Conservation (phyloP, 768 basidiomycete species). For the Amanita rubescens region DNA sequence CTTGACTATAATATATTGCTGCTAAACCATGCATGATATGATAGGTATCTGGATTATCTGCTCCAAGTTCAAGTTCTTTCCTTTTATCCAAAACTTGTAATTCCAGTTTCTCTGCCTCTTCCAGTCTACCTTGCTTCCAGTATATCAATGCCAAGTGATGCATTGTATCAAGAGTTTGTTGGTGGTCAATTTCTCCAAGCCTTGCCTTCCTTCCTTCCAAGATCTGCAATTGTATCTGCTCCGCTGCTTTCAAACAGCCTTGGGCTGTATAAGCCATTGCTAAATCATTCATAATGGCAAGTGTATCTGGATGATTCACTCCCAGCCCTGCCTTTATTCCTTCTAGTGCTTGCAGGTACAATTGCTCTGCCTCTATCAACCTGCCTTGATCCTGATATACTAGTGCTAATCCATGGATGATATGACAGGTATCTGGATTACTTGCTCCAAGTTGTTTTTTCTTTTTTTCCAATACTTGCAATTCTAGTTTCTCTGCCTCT, state of each 20-base stretch:
- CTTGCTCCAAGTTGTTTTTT: too few species aligned
- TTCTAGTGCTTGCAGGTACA: not conserved
- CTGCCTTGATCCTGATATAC: not conserved
- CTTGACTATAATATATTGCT: too few species aligned
- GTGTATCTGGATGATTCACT: not conserved
- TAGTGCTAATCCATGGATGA: slow-evolving; percentile 3
- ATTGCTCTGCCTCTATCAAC: not conserved
- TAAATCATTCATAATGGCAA: not conserved
- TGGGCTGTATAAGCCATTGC: not conserved
- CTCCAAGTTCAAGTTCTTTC: too few species aligned
- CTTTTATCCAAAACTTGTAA: too few species aligned
- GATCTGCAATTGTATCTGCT: not conserved
- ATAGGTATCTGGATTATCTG: too few species aligned
- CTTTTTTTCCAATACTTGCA: too few species aligned
- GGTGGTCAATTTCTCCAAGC: not conserved
- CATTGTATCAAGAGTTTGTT: not conserved
- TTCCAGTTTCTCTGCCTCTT: too few species aligned
- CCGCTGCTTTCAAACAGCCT: not conserved
- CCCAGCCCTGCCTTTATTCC: not conserved
- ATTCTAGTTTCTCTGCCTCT: too few species aligned
- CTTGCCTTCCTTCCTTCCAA: slow-evolving; percentile 1
- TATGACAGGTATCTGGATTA: too few species aligned
- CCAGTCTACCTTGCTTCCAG: too few species aligned
- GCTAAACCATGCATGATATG: not conserved
- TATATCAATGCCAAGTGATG: too few species aligned